phyloP scores from a whole-genome alignment of 2,329 filamentous ascomycete genomes.

The Cladophialophora carrionii region DNA sequence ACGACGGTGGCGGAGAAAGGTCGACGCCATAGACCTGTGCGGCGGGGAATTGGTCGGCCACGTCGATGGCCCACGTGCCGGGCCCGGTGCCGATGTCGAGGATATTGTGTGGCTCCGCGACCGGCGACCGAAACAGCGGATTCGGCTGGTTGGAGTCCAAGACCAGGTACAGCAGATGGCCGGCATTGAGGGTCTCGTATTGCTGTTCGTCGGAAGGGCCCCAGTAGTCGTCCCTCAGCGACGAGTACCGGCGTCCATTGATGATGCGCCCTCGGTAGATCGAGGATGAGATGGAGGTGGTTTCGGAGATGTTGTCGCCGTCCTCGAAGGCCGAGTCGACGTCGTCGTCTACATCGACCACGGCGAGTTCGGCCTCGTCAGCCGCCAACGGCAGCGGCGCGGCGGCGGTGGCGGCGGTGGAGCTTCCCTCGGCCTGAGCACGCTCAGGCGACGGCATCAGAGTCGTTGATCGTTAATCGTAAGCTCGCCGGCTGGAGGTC shows the following conservation, averaged over 20 bases:
- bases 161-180: slow-evolving; percentile 34
- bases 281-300: slow-evolving; percentile 39
- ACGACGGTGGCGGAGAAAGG: slow-evolving; percentile 31
- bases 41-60: slow-evolving; percentile 34
- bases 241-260: slow-evolving; percentile 40
- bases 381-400: neutral
- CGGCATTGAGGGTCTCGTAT: slow-evolving; percentile 39
- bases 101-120: slow-evolving; percentile 27
- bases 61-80: slow-evolving; percentile 38
- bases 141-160: slow-evolving; percentile 35
- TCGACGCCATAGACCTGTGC: slow-evolving; percentile 38
- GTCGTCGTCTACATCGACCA: slow-evolving; percentile 18
- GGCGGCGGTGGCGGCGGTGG: neutral
- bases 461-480: neutral
- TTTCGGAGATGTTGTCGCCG: slow-evolving; percentile 32
- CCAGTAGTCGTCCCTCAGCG: slow-evolving; percentile 34
- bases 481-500: neutral
- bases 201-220: slow-evolving; percentile 32
- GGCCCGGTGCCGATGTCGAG: slow-evolving; percentile 39
- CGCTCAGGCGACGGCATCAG: neutral
- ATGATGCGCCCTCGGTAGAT: slow-evolving; percentile 38
- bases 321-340: slow-evolving; percentile 23
- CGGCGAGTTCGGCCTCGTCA: neutral
- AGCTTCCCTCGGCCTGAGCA: neutral
- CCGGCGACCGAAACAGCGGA: slow-evolving; percentile 32